Conservation (phyloP, 345 rosid species). For the Eutrema heterophyllum region DNA sequence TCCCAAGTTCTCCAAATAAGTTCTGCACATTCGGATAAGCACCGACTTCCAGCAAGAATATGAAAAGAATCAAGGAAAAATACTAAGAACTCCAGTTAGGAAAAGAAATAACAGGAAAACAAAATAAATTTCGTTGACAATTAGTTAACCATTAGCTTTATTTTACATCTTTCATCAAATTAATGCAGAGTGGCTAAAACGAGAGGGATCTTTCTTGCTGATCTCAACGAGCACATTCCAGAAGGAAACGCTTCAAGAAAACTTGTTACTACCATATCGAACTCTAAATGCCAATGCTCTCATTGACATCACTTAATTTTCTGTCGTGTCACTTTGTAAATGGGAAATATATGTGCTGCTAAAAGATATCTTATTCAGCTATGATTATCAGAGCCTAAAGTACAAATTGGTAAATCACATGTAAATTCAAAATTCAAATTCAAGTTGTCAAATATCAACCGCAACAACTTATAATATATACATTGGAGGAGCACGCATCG, state of each 20-base stretch:
- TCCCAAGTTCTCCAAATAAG: conserved; percentile 91
- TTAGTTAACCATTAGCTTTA: background rate
- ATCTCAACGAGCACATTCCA: background rate
- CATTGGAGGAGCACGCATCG: background rate
- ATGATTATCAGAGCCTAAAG: background rate
- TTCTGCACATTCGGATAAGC: conserved; percentile 94
- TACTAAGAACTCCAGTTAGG: background rate
- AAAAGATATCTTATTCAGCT: background rate
- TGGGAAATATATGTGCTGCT: background rate
- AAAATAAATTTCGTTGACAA: background rate
- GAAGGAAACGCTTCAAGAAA: background rate
- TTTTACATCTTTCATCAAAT: background rate
- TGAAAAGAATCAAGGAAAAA: conserved; percentile 1
- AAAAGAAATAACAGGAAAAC: conserved; percentile 9
- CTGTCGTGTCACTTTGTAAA: background rate
- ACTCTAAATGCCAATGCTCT: background rate
- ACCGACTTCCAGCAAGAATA: conserved; percentile 56
- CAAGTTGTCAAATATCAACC: background rate
- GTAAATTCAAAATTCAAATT: background rate
- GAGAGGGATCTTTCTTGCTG: background rate
- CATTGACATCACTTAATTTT: background rate
- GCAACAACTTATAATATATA: background rate
- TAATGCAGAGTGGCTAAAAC: background rate
- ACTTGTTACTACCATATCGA: background rate
- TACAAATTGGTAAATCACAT: background rate